Evolutionary conservation across 768 basidiomycete species (phyloP), one percentile per base, ranked within the genome.

Genomic region (Cystobasidium tubakii): DNA sequence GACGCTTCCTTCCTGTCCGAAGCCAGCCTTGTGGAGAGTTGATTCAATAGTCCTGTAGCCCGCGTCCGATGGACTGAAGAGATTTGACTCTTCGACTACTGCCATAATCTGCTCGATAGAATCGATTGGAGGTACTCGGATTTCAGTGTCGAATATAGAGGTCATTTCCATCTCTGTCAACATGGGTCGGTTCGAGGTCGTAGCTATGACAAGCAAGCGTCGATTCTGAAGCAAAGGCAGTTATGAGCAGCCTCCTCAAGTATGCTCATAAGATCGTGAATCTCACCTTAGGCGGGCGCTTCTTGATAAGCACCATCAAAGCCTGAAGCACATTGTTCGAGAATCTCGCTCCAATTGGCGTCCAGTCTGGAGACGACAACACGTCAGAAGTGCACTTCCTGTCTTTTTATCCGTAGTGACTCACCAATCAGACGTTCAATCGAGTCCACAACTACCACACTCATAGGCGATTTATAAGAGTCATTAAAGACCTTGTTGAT

Each of bases 401-500:
- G 43, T 44, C 62, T 50, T 19, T 27, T 33, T 39, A 25, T 29
- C 12, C 54, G 29, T 7, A 13, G 0, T 17, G 21, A 80, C 88
- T 74, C 55, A 93, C 93, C 94, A 63, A 99, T 84, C 71, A 99
- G 83, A 42, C 95, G 86, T 82, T 99, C 96, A 73, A 99, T 85
- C 77, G 88, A 93, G 80, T 99, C 96, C 15, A 99, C 89, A 10
- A 99, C 92, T 66, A 99, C 88, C 1, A 98, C 91, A 79, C 95
- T 97, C 74, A 94, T 81, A 7, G 95, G 94, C 84, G 91, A 93
- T 86, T 98, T 99, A 82, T 97, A 94, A 76, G 90, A 92, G 82
- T 99, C 96, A 62, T 85, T 84, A 81, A 99, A 99, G 39, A 92
- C 86, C 82, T 94, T 98, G 80, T 87, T 90, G 79, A 99, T 90